phyloP scores from a whole-genome alignment of 345 rosid species.

The Cochlearia excelsa region DNA sequence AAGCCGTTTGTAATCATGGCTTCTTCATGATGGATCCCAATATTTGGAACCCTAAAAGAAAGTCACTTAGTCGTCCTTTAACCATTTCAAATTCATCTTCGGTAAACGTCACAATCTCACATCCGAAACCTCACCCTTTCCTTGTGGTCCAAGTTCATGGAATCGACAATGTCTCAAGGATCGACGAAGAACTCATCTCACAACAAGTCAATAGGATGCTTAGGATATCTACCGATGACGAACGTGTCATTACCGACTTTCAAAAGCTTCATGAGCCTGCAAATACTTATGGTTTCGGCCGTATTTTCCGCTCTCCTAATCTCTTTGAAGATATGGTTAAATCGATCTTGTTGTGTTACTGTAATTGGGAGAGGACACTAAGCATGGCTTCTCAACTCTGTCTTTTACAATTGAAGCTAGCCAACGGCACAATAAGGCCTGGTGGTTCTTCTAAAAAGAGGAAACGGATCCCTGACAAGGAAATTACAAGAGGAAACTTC shows the following conservation, averaged over 20 bases:
- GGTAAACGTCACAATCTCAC: constrained; percentile 38
- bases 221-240: constrained; percentile 40
- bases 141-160: constrained; percentile 31
- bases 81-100: constrained; percentile 27
- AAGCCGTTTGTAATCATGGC: constrained; percentile 52
- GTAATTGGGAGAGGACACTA: constrained; percentile 43
- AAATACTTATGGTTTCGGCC: constrained; percentile 38
- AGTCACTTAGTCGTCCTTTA: constrained; percentile 42
- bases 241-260: constrained; percentile 35
- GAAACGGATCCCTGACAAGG: not conserved
- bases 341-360: constrained; percentile 48
- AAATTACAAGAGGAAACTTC: constrained; percentile 31
- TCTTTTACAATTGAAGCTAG: constrained; percentile 31
- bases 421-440: constrained; percentile 8
- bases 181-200: constrained; percentile 31
- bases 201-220: constrained; percentile 49
- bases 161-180: constrained; percentile 5
- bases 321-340: constrained; percentile 56
- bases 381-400: constrained; percentile 50
- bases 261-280: constrained; percentile 42
- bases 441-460: not conserved
- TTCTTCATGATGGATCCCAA: constrained; percentile 62
- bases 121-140: constrained; percentile 16
- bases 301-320: constrained; percentile 50
- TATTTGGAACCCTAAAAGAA: constrained; percentile 36